A percentile compares a stretch with the other conserved stretches of the same genome.
Evolutionary conservation across 2,329 filamentous ascomycete genomes (phyloP).

Genomic region (Colletotrichum orbiculare): DNA sequence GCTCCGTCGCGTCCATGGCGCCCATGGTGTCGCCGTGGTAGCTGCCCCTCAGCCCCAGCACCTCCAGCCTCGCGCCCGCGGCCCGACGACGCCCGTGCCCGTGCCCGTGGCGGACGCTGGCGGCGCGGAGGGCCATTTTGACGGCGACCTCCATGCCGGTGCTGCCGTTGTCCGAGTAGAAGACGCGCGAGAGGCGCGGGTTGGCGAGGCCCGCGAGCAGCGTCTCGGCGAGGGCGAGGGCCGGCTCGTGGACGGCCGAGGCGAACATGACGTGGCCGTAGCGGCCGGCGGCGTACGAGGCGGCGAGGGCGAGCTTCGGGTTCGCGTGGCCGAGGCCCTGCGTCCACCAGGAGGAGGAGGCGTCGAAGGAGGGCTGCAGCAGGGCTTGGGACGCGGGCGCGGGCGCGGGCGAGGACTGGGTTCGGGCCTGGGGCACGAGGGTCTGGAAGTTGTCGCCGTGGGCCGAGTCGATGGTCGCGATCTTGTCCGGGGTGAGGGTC

Average conservation of each 20-base stretch:
- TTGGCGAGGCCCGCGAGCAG: constrained; percentile 71
- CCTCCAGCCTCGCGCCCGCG: constrained; percentile 66
- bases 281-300: constrained; percentile 82
- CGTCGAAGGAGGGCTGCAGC: constrained; percentile 79
- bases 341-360: constrained; percentile 92
- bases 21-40: constrained; percentile 92
- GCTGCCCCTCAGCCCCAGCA: constrained; percentile 81
- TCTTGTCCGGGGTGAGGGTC: constrained; percentile 68
- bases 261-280: constrained; percentile 94
- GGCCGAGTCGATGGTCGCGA: constrained; percentile 83
- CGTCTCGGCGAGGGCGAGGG: constrained; percentile 73
- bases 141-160: constrained; percentile 86
- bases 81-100: constrained; percentile 51
- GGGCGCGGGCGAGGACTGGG: not conserved
- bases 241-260: constrained; percentile 81
- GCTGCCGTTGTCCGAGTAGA: constrained; percentile 87
- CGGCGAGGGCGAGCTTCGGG: constrained; percentile 75
- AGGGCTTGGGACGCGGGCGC: constrained; percentile 43
- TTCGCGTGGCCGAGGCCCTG: constrained; percentile 87
- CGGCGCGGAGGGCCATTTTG: constrained; percentile 84
- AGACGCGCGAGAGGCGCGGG: constrained; percentile 75
- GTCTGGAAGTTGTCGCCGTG: constrained; percentile 83
- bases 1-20: constrained; percentile 87
- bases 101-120: constrained; percentile 74
- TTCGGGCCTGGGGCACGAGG: constrained; percentile 22